These are phyloP conservation scores for Nymphaea colorata DNA, from an alignment of 164 flowering plant species.

Conservation along the genomic window DNA sequence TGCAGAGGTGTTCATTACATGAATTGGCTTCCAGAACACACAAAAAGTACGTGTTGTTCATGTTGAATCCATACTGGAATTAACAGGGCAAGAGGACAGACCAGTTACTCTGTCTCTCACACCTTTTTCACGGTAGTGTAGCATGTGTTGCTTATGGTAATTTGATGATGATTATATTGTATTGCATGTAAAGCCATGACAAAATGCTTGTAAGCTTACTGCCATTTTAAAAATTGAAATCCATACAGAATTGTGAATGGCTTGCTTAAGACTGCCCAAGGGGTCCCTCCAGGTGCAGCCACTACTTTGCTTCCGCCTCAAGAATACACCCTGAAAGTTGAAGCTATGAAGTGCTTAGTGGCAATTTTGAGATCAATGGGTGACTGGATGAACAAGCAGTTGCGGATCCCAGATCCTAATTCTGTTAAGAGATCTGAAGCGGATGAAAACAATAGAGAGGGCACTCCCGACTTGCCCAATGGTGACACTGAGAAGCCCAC, in stretches of 20 bases:
- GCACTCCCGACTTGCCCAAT: slow-evolving; percentile 35
- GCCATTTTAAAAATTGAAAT: not conserved
- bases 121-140: too few species aligned
- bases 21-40: too few species aligned
- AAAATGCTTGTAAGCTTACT: not conserved
- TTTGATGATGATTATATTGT: not conserved
- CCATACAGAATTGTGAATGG: slow-evolving; percentile 93
- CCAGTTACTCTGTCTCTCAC: too few species aligned
- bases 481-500: slow-evolving; percentile 67
- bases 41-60: too few species aligned
- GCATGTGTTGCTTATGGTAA: too few species aligned
- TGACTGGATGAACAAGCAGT: slow-evolving; percentile 96
- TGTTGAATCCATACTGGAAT: too few species aligned
- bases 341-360: slow-evolving; percentile 92
- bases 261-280: slow-evolving; percentile 99
- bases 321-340: slow-evolving; percentile 80
- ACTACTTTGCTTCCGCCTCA: slow-evolving; percentile 88
- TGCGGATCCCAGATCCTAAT: slow-evolving; percentile 79
- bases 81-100: too few species aligned
- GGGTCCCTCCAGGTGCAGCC: slow-evolving; percentile 78
- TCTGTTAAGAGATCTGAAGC: slow-evolving; percentile 52
- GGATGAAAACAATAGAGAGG: slow-evolving; percentile 47
- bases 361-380: slow-evolving; percentile 90
- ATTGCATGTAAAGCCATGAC: not conserved
- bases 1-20: too few species aligned